Percentiles rank a stretch among this genome's conserved stretches.
These are phyloP conservation scores for Apocynum venetum DNA, from an alignment of 257 asterid genomes.

Conservation along the genomic window DNA sequence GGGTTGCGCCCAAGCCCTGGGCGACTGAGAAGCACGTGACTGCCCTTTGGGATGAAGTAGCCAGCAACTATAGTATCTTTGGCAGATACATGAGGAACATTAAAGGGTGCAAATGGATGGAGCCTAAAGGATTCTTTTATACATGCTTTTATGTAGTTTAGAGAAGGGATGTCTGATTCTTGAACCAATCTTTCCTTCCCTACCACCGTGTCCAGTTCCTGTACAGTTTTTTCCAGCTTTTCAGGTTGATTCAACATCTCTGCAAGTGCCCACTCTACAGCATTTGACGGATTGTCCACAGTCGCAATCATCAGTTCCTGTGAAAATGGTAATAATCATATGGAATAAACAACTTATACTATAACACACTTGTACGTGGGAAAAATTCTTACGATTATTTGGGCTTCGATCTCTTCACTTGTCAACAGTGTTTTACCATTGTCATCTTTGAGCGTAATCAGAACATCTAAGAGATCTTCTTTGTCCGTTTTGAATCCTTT, in stretches of 20 bases:
- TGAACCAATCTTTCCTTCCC: constrained; percentile 19
- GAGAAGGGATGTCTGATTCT: constrained; percentile 15
- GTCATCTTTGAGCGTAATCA: constrained; percentile 10
- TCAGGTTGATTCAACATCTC: constrained; percentile 17
- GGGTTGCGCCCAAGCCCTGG: background rate
- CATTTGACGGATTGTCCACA: constrained; percentile 11
- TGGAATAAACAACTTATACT: too few species aligned
- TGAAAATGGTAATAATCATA: too few species aligned
- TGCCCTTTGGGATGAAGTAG: constrained; percentile 14
- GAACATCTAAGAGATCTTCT: constrained; percentile 19
- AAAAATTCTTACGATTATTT: background rate
- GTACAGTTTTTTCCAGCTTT: background rate
- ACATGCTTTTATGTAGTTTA: constrained; percentile 21
- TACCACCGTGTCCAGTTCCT: constrained; percentile 8
- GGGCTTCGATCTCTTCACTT: constrained; percentile 14
- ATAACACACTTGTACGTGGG: too few species aligned
- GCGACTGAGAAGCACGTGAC: constrained; percentile 4
- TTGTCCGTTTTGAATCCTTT: constrained; percentile 6
- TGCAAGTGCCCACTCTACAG: constrained; percentile 6
- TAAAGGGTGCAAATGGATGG: constrained; percentile 13
- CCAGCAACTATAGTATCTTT: background rate
- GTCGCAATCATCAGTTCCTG: constrained; percentile 4
- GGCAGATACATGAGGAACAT: constrained; percentile 15
- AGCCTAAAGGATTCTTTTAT: constrained; percentile 18
- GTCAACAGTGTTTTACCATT: background rate